Evolutionary conservation across 108 stramenopile species (phyloP), one percentile per base, ranked within the genome.

Genomic region (Schizochytrium sp.): DNA sequence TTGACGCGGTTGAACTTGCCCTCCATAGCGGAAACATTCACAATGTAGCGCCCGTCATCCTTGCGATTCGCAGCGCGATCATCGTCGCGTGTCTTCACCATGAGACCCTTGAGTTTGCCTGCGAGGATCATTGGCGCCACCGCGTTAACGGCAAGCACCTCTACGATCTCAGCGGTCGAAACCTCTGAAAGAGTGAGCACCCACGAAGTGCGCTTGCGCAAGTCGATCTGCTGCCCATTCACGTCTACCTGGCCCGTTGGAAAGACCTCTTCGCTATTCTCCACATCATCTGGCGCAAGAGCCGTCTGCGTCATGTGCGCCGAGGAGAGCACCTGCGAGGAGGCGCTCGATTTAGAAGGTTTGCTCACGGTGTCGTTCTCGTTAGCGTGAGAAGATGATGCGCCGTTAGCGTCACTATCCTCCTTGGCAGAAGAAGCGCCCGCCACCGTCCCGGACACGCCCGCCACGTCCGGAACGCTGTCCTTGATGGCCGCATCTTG

Each of bases 1-100:
- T 97, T 97, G 93, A 95, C 96, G 19, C 97, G 89, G 89, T 97
- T 96, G 87, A 97, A 97, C 88, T 97, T 97, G 19, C 97, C 97
- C 88, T 97, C 97, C 97, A 96, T 97, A 43, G 96, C 96, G 12
- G 94, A 95, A 5, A 97, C 97, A 69, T 97, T 96, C 88, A 97
- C 95, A 44, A 97, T 95, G 92, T 92, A 97, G 18, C 97, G 94
- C 21, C 63, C 63, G 25, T 69, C 63, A 18, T 69, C 63, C 18
- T 69, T 69, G 63, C 63, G 63, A 23, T 69, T 69, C 21, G 63
- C 63, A 18, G 63, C 63, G 34, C 41, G 25, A 69, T 69, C 63
- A 63, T 95, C 94, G 8, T 92, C 93, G 47, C 93, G 87, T 23
- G 89, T 72, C 51, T 90, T 72, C 12, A 91, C 89, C 95, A 97